Conservation (phyloP, 2,329 filamentous ascomycete genomes). For the Pyrenophora teres region DNA sequence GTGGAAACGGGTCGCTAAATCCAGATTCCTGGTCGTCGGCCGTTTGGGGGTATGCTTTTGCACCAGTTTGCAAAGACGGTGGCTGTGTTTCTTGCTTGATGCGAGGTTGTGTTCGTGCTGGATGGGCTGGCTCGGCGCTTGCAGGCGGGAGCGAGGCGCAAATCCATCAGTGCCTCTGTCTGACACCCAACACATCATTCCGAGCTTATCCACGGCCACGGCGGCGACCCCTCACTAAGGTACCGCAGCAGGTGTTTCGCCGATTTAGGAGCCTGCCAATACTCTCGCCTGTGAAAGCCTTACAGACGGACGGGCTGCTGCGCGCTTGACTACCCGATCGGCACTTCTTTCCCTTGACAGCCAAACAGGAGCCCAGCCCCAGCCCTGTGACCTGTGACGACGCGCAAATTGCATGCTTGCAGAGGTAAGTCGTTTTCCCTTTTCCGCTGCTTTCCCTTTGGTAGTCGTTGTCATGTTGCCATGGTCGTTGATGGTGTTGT, state of each 20-base stretch:
- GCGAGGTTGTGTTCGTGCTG: background rate
- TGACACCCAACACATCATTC: constrained; percentile 44
- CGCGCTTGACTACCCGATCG: constrained; percentile 40
- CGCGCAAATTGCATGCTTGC: constrained; percentile 46
- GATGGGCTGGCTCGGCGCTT: constrained; percentile 23
- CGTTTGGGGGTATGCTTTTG: background rate
- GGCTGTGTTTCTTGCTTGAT: background rate
- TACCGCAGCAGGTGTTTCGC: constrained; percentile 28
- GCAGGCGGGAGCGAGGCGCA: constrained; percentile 21
- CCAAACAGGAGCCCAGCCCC: constrained; percentile 44
- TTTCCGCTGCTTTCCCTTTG: background rate
- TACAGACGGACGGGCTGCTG: constrained; percentile 36
- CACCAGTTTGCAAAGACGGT: background rate
- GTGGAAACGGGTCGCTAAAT: constrained; percentile 1
- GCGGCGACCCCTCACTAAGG: constrained; percentile 38
- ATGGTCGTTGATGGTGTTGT: constrained; percentile 8
- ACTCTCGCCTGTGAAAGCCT: constrained; percentile 36
- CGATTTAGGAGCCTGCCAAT: constrained; percentile 41
- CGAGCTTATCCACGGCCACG: constrained; percentile 45
- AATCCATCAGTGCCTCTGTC: constrained; percentile 25
- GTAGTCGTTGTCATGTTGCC: constrained; percentile 1
- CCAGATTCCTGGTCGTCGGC: no score
- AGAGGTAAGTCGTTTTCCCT: constrained; percentile 43
- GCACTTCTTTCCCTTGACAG: constrained; percentile 42
- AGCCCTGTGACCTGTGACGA: constrained; percentile 46